Base-by-base conservation (phyloP, 192 early-diverging fungal genomes). In the Coemansia reversa region DNA sequence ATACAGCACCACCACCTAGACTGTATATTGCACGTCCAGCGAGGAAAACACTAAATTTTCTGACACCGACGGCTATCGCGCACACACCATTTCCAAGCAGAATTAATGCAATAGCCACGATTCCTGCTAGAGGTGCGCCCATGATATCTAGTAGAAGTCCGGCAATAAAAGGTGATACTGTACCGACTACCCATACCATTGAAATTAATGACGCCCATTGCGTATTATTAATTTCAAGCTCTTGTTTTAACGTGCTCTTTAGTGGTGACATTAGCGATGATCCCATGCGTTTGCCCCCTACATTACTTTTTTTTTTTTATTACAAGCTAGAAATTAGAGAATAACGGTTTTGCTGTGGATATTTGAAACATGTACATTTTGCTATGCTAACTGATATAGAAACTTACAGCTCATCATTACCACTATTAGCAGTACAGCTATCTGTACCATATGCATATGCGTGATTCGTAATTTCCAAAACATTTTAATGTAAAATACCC, bases 121-220 rank as follows among this genome's bases (percentile, higher is more conserved):
- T 67, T 16, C 78, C 78, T 6, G 78, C 83, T 12, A 73, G 71
- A 3, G 78, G 70, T 19, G 75, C 66, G 33, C 83, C 83, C 65
- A 84, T 72, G 6, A 63, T 72, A 61, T 84, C 83, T 49, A 84
- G 71, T 11, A 86, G 69, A 3, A 86, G 62, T 3, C 86, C 86
- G 51, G 71, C 76, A 30, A 82, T 51, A 48, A 81, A 75, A 9
- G 83, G 83, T 16, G 79, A 70, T 9, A 84, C 63, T 8, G 83
- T 81, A 42, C 79, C 79, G 39, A 84, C 72, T 20, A 81, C 75
- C 67, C 72, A 73, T 27, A 84, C 75, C 69, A 81, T 77, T 4
- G 78, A 78, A 20, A 72, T 77, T 30, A 84, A 67, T n/a, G 79
- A 74, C 3, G 75, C 74, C 69, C 75, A 81, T 33, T 84, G 78